phyloP scores from a whole-genome alignment of 2,329 filamentous ascomycete genomes.

The Diplodia mutila region DNA sequence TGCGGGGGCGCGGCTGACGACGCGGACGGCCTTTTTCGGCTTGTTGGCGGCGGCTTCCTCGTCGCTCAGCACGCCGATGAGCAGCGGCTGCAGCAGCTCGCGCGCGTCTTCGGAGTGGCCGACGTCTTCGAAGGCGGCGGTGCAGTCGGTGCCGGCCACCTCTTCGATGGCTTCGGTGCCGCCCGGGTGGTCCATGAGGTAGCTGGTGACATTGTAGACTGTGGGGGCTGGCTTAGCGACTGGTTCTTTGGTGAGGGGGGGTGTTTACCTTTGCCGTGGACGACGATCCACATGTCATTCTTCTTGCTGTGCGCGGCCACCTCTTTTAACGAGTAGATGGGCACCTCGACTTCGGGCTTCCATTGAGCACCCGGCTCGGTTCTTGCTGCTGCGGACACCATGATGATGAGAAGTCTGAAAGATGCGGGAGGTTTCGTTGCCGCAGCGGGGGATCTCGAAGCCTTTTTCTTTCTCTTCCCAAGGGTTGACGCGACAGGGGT shows the following conservation, averaged over 20 bases:
- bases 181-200: conserved; percentile 61
- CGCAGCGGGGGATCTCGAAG: not conserved
- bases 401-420: not conserved
- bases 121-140: conserved; percentile 48
- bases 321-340: conserved; percentile 44
- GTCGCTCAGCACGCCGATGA: conserved; percentile 41
- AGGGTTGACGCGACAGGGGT: not conserved
- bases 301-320: conserved; percentile 56
- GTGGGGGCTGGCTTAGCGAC: not conserved
- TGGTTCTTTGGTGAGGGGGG: not conserved
- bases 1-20: conserved; percentile 12
- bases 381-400: not conserved
- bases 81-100: conserved; percentile 45
- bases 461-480: not conserved
- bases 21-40: conserved; percentile 28
- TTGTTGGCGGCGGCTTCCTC: conserved; percentile 26
- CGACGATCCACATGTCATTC: conserved; percentile 58
- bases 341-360: conserved; percentile 27
- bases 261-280: conserved; percentile 53
- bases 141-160: conserved; percentile 48
- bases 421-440: not conserved
- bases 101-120: conserved; percentile 53
- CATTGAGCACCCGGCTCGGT: conserved; percentile 32
- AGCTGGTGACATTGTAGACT: conserved; percentile 64
- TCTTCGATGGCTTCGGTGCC: conserved; percentile 47